A percentile compares a stretch with the other conserved stretches of the same genome.
These are phyloP conservation scores for Carex parvula DNA, from an alignment of 176 grass and related monocot genomes.

Conservation along the genomic window DNA sequence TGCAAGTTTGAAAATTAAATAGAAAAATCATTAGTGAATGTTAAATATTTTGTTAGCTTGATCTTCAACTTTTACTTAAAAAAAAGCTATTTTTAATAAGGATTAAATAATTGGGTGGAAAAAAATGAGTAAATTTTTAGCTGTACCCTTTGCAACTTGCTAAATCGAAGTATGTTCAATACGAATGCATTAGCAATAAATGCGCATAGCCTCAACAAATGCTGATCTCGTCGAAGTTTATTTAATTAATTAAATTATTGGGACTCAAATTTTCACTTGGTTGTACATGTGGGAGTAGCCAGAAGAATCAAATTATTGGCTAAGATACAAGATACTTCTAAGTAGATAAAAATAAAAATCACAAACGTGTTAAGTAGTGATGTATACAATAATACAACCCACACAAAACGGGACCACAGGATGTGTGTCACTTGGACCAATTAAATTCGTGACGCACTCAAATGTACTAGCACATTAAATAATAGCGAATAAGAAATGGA, in stretches of 20 bases:
- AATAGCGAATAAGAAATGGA: not conserved
- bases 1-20: too few species aligned
- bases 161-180: not conserved
- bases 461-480: not conserved
- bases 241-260: not conserved
- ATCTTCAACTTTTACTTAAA: too few species aligned
- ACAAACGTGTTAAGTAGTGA: constrained; percentile 8
- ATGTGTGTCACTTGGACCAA: constrained; percentile 5
- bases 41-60: too few species aligned
- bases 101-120: too few species aligned
- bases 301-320: not conserved
- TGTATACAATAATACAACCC: not conserved
- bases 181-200: not conserved
- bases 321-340: not conserved
- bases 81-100: too few species aligned
- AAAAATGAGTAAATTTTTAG: too few species aligned
- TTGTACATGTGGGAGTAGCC: not conserved
- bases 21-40: too few species aligned
- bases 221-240: not conserved
- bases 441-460: constrained; percentile 17
- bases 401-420: constrained; percentile 1
- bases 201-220: not conserved
- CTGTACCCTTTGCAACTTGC: too few species aligned
- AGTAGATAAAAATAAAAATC: constrained; percentile 10
- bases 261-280: not conserved